phyloP scores from a whole-genome alignment of 495 filamentous ascomycete genomes.

The Letharia columbiana region DNA sequence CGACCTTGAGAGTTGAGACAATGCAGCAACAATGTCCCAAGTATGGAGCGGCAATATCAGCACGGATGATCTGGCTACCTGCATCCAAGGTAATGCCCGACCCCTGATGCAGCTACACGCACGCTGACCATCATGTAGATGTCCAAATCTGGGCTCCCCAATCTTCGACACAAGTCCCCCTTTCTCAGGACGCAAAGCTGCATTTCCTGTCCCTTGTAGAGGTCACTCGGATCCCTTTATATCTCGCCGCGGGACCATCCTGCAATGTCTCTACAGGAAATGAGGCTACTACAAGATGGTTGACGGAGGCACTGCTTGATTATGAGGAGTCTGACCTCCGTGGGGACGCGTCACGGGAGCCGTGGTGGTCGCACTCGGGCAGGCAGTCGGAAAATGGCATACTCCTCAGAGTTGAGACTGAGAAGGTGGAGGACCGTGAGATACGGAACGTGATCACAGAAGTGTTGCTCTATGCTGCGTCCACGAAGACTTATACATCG shows the following conservation, averaged over 20 bases:
- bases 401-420: slow-evolving; percentile 19
- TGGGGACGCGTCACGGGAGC: slow-evolving; percentile 26
- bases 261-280: slow-evolving; percentile 39
- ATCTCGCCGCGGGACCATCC: slow-evolving; percentile 43
- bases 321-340: slow-evolving; percentile 28
- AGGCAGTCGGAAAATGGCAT: slow-evolving; percentile 24
- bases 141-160: slow-evolving; percentile 1
- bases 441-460: slow-evolving; percentile 37
- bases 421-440: background rate
- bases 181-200: slow-evolving; percentile 32
- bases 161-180: background rate
- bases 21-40: slow-evolving; percentile 10
- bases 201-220: slow-evolving; percentile 40
- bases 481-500: background rate
- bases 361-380: slow-evolving; percentile 13
- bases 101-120: background rate
- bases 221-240: slow-evolving; percentile 40
- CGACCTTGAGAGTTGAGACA: background rate
- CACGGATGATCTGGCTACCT: slow-evolving; percentile 1
- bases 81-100: slow-evolving; percentile 6
- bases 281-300: slow-evolving; percentile 36
- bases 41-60: slow-evolving; percentile 18
- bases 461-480: slow-evolving; percentile 44
- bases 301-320: slow-evolving; percentile 22
- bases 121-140: slow-evolving; percentile 12